Evolutionary conservation across 768 basidiomycete species (phyloP).

Genomic region (Tulasnella sp.): DNA sequence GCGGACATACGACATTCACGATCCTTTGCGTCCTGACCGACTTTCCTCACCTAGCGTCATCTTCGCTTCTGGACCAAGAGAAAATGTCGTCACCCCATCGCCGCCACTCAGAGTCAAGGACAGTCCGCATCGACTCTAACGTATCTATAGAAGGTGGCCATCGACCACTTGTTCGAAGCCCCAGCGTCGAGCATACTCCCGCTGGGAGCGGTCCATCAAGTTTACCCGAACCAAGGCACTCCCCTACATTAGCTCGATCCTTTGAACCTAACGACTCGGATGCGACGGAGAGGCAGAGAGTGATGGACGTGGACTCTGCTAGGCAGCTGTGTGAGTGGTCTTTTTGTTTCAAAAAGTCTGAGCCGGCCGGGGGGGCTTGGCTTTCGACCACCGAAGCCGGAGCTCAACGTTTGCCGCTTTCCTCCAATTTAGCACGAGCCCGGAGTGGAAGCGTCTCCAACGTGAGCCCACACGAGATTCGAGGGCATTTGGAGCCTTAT

Average conservation of each 20-base stretch:
- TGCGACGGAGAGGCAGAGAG: slow-evolving; percentile 78
- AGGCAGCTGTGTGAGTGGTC: slow-evolving; percentile 53
- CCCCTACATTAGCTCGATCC: slow-evolving; percentile 10
- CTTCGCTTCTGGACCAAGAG: not conserved
- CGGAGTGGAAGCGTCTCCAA: slow-evolving; percentile 10
- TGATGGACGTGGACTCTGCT: slow-evolving; percentile 79
- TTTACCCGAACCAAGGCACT: slow-evolving; percentile 14
- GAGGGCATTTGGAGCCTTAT: not conserved
- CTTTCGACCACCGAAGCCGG: too few relatives aligned
- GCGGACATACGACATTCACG: not conserved
- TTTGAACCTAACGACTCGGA: slow-evolving; percentile 40
- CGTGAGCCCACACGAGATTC: slow-evolving; percentile 5
- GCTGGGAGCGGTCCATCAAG: not conserved
- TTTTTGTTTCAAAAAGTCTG: not conserved
- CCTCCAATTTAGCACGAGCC: not conserved
- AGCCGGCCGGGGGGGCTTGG: not conserved
- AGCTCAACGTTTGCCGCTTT: too few relatives aligned
- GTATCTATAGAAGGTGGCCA: slow-evolving; percentile 3
- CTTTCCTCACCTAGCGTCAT: slow-evolving; percentile 9
- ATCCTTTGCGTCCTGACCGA: slow-evolving; percentile 8
- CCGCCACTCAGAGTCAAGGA: not conserved
- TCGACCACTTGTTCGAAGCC: slow-evolving; percentile 19
- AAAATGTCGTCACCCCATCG: slow-evolving; percentile 23
- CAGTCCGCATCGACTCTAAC: slow-evolving; percentile 23
- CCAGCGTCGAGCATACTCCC: not conserved